A percentile compares a stretch with the other conserved stretches of the same genome.
Conservation (phyloP, 1,139 yeast species). For the Scheffersomyces lignicola region DNA sequence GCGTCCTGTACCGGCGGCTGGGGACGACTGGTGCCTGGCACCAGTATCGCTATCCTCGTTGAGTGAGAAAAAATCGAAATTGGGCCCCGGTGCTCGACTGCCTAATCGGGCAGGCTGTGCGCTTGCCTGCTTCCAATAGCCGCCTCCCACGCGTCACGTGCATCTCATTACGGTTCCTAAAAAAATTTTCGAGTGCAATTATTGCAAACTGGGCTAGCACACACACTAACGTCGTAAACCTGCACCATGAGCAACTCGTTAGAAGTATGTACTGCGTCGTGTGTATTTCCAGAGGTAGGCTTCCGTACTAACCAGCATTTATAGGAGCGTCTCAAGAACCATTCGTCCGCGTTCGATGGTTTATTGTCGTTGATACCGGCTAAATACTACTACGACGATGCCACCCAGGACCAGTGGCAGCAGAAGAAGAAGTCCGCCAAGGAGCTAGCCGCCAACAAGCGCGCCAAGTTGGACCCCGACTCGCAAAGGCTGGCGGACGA, state of each 20-base stretch:
- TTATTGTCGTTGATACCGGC: constrained; percentile 90
- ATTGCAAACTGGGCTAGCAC: no score
- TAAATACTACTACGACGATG: constrained; percentile 81
- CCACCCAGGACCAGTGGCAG: constrained; percentile 86
- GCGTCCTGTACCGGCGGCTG: no score
- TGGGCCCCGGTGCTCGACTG: constrained; percentile 1
- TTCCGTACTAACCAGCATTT: constrained; percentile 25
- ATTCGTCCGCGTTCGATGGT: constrained; percentile 88
- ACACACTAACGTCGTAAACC: no score
- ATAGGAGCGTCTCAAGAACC: constrained; percentile 79
- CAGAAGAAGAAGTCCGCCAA: constrained; percentile 73
- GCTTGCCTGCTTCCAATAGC: background rate
- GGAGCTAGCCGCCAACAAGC: constrained; percentile 61
- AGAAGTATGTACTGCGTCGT: constrained; percentile 41
- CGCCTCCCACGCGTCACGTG: constrained; percentile 1
- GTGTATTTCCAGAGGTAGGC: background rate
- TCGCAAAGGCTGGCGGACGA: constrained; percentile 46
- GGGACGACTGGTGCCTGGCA: no score
- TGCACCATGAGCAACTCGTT: constrained; percentile 44
- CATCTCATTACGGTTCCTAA: background rate
- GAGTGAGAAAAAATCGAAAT: background rate
- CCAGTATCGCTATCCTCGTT: background rate
- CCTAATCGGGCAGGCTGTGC: background rate
- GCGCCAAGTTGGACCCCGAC: constrained; percentile 76
- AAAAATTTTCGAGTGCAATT: no score